Evolutionary conservation across 2,329 filamentous ascomycete species (phyloP).

Genomic region (Coniosporium tulheliwenetii): DNA sequence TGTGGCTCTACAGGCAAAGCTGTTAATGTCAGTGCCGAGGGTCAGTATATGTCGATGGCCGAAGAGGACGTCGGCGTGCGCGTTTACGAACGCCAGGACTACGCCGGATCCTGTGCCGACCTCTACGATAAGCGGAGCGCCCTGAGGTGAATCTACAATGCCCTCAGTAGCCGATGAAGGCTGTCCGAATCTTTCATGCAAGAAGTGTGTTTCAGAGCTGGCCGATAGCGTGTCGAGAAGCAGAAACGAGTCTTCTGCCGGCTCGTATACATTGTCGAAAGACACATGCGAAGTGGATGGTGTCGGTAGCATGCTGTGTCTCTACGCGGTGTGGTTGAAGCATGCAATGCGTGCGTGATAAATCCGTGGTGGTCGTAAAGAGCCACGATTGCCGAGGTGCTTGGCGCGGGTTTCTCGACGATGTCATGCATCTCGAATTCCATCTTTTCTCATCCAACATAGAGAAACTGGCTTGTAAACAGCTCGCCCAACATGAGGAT

Average conservation of each 20-base stretch:
- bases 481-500: slow-evolving; percentile 12
- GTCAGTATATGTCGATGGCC: slow-evolving; percentile 55
- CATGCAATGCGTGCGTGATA: too few species aligned
- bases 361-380: background rate
- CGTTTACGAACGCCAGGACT: slow-evolving; percentile 75
- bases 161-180: slow-evolving; percentile 1
- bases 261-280: slow-evolving; percentile 82
- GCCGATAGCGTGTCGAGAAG: slow-evolving; percentile 83
- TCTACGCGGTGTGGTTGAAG: too few species aligned
- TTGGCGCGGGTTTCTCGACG: background rate
- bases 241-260: slow-evolving; percentile 89
- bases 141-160: background rate
- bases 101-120: slow-evolving; percentile 86
- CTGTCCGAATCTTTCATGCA: slow-evolving; percentile 44
- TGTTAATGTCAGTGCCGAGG: slow-evolving; percentile 71
- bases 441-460: too few species aligned
- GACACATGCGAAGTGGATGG: slow-evolving; percentile 85
- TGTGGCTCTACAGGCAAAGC: slow-evolving; percentile 66
- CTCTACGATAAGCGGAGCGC: slow-evolving; percentile 53
- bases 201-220: slow-evolving; percentile 49
- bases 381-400: background rate
- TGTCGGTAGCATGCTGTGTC: slow-evolving; percentile 66
- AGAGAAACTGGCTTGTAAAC: too few species aligned
- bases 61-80: slow-evolving; percentile 58
- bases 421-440: too few species aligned